Evolutionary conservation across 371 early-diverging fungal species (phyloP).

Genomic region (Syncephalastrum contaminatum): DNA sequence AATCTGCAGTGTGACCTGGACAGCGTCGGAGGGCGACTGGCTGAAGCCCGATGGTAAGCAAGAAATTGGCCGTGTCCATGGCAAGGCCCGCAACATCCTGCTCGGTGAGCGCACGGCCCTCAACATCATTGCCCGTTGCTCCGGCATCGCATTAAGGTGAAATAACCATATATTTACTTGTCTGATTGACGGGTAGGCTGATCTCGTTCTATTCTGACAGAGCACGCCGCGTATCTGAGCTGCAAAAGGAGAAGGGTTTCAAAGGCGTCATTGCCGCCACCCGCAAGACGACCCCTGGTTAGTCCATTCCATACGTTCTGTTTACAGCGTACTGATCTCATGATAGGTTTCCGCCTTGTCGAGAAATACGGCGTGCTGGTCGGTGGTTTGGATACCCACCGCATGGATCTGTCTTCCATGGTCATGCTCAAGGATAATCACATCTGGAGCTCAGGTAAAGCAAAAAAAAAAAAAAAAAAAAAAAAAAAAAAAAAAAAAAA

Average conservation of each 20-base stretch:
- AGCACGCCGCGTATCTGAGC: constrained; percentile 61
- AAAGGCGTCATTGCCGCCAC: constrained; percentile 93
- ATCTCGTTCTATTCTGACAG: constrained; percentile 10
- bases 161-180: neutral
- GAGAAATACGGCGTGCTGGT: constrained; percentile 98
- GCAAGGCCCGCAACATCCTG: constrained; percentile 82
- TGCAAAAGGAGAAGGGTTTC: constrained; percentile 76
- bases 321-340: neutral
- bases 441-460: constrained; percentile 87
- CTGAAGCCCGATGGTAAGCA: constrained; percentile 68
- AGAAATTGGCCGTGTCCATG: constrained; percentile 82
- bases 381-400: constrained; percentile 96
- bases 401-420: constrained; percentile 95
- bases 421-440: constrained; percentile 99
- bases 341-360: constrained; percentile 86
- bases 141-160: constrained; percentile 88
- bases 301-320: neutral
- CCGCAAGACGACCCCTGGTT: constrained; percentile 97
- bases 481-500: too few species aligned
- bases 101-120: constrained; percentile 95
- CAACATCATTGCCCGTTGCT: constrained; percentile 92
- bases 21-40: constrained; percentile 73
- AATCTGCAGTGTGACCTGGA: constrained; percentile 79
- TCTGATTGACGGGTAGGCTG: neutral
- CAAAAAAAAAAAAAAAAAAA: too few species aligned